Evolutionary conservation across 257 asterid species (phyloP), one percentile per base, ranked within the genome.

Genomic region (Salvia hispanica): DNA sequence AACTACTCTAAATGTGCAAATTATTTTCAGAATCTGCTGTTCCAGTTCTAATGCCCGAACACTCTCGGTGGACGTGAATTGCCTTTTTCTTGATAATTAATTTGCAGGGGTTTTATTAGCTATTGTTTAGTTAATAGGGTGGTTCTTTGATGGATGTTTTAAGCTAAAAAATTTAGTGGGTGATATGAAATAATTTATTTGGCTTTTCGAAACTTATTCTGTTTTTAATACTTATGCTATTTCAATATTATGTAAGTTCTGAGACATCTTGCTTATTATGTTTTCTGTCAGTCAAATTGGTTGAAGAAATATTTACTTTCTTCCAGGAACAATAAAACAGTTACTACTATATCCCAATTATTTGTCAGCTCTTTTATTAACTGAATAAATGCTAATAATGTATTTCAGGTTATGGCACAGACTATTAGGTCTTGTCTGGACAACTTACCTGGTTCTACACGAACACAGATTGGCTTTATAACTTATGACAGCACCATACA

Each of bases 401-500:
- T 68, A 40, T 73, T 82, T 77, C 89, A 94, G 99, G 97, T 83
- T 40, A 78, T 91, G 82, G 87, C 98, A 52, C 86, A 91, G 79
- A 91, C 99, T 58, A 86, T 94, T 50, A 94, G 80, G 81, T 87
- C 91, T 74, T 87, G 90, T 74, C 82, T 94, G 86, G 99, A 94
- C 80, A 78, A 69, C 71, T 77, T 94, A 79, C 97, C 98, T 71
- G 98, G 99, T 60, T 84, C 70, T 74, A 84, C 99, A 28, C 81
- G 99, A 74, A 94, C 99, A 8, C 99, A 89, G 74, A 89, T 94
- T 66, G 97, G 98, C 74, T 91, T 94, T 81, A 89, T 94, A 78
- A 91, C 99, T 64, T 94, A 71, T 73, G 99, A 94, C 76, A 94
- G 98, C 85, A 83, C 98, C 6, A 77, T 94, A 64, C 99, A 94